phyloP scores from a whole-genome alignment of 1,284 basidiomycete genomes.

The Violaceomyces palustris region DNA sequence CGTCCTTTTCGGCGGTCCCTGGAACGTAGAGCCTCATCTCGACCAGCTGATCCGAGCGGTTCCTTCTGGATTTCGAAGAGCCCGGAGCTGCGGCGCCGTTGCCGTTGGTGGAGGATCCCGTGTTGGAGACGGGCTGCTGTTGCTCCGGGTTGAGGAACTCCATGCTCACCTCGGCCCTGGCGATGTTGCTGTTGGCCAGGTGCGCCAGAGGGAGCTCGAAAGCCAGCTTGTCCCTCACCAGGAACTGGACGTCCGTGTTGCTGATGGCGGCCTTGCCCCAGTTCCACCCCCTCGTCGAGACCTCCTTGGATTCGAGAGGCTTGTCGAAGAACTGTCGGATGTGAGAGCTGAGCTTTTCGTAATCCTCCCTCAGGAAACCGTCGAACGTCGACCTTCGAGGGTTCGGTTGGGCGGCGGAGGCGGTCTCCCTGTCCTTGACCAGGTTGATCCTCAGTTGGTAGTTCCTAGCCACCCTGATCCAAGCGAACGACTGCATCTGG shows the following conservation, averaged over 20 bases:
- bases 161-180: constrained; percentile 92
- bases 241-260: constrained; percentile 82
- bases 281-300: constrained; percentile 93
- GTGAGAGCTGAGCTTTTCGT: constrained; percentile 50
- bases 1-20: constrained; percentile 61
- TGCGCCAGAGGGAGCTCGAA: constrained; percentile 84
- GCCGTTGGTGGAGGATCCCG: constrained; percentile 37
- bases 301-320: constrained; percentile 78
- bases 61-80: constrained; percentile 23
- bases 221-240: constrained; percentile 80
- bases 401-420: constrained; percentile 20
- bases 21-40: constrained; percentile 97
- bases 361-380: constrained; percentile 80
- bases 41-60: constrained; percentile 65
- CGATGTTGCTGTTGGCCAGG: constrained; percentile 96
- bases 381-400: constrained; percentile 74
- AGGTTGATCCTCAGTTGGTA: constrained; percentile 82
- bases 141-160: constrained; percentile 68
- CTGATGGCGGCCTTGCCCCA: constrained; percentile 68
- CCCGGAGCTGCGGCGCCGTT: constrained; percentile 8
- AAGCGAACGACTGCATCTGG: constrained; percentile 39
- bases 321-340: constrained; percentile 67
- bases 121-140: constrained; percentile 50
- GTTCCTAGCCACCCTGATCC: constrained; percentile 68
- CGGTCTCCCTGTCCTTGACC: constrained; percentile 62